Percentiles rank a stretch among this genome's conserved stretches.
Conservation (phyloP, 2,329 filamentous ascomycete species). For the Paecilomyces dactylethromorphus region DNA sequence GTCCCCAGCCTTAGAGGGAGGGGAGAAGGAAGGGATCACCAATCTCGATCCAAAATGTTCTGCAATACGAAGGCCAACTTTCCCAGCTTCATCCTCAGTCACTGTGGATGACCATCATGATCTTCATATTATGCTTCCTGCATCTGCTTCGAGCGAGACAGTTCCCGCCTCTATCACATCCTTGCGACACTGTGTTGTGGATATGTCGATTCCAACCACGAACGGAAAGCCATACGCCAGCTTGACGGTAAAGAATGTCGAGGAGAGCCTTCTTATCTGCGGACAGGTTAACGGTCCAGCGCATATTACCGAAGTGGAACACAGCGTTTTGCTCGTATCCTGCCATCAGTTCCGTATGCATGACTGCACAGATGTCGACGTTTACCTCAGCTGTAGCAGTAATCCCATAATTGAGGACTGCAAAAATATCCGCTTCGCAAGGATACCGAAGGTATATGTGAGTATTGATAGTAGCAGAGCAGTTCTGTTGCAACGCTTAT, state of each 20-base stretch:
- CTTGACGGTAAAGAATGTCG: slow-evolving; percentile 62
- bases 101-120: slow-evolving; percentile 60
- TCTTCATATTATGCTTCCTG: slow-evolving; percentile 71
- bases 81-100: slow-evolving; percentile 55
- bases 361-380: slow-evolving; percentile 69
- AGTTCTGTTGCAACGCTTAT: background rate
- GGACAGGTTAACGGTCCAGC: slow-evolving; percentile 73
- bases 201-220: slow-evolving; percentile 63
- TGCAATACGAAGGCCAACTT: slow-evolving; percentile 48
- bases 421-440: slow-evolving; percentile 67
- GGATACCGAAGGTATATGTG: slow-evolving; percentile 64
- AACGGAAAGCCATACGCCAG: slow-evolving; percentile 62
- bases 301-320: slow-evolving; percentile 69
- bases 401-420: slow-evolving; percentile 95
- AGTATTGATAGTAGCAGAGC: slow-evolving; percentile 25
- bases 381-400: slow-evolving; percentile 76
- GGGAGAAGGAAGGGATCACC: slow-evolving; percentile 13
- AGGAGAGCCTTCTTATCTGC: slow-evolving; percentile 65
- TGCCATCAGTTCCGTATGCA: slow-evolving; percentile 92
- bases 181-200: slow-evolving; percentile 65
- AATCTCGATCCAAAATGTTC: slow-evolving; percentile 11
- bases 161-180: slow-evolving; percentile 67
- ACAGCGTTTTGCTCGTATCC: slow-evolving; percentile 70
- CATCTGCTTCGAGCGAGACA: slow-evolving; percentile 63
- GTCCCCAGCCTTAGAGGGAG: slow-evolving; percentile 16